These are phyloP conservation scores for Populus nigra DNA, from an alignment of 345 rosid species.

Conservation along the genomic window DNA sequence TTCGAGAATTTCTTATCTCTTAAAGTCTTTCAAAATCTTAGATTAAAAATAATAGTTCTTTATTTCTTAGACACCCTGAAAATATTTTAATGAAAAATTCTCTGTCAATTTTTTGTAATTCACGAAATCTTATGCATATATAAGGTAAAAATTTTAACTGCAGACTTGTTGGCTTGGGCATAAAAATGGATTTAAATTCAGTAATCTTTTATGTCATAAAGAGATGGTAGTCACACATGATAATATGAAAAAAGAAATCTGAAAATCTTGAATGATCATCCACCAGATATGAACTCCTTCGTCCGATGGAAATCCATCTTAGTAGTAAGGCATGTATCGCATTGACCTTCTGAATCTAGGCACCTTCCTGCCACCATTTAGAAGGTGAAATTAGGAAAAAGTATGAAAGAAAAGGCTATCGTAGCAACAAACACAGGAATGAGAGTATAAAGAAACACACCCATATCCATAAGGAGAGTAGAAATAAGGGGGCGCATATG, in stretches of 20 bases:
- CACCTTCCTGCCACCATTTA: constrained; percentile 57
- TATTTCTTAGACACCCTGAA: too few relatives aligned
- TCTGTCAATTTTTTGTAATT: too few relatives aligned
- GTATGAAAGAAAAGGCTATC: neutral
- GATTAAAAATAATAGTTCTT: too few relatives aligned
- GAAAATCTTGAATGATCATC: neutral
- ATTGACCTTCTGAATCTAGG: constrained; percentile 85
- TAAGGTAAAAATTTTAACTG: too few relatives aligned
- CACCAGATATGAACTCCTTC: neutral
- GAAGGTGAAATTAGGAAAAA: neutral
- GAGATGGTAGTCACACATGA: neutral
- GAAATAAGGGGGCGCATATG: constrained; percentile 71
- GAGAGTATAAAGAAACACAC: constrained; percentile 34
- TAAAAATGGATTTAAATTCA: neutral
- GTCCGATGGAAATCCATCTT: constrained; percentile 3
- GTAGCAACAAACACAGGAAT: neutral
- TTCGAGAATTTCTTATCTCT: too few relatives aligned
- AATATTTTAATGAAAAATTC: too few relatives aligned
- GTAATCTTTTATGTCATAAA: neutral
- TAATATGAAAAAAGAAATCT: neutral
- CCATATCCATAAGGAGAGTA: constrained; percentile 89
- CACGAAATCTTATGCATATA: too few relatives aligned
- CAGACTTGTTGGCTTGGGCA: neutral
- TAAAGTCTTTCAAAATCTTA: too few relatives aligned
- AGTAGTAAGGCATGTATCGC: constrained; percentile 92